phyloP scores from a whole-genome alignment of 345 rosid species.

The Brassica carinata region DNA sequence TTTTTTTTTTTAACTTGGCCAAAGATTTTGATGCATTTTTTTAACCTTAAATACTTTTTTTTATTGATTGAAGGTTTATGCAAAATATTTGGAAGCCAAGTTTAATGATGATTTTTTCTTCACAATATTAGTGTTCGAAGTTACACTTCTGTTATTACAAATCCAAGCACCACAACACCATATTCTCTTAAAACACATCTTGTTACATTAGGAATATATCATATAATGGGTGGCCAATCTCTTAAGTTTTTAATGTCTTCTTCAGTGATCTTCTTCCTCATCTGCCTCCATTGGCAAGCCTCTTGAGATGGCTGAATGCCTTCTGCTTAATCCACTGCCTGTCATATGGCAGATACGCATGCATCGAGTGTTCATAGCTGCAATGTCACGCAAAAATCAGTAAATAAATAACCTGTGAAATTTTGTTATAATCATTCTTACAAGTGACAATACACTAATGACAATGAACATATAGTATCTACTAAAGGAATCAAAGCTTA shows the following conservation, averaged over 20 bases:
- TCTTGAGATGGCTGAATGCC: conserved; percentile 74
- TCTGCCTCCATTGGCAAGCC: conserved; percentile 53
- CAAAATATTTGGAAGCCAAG: conserved; percentile 35
- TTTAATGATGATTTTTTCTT: conserved; percentile 2
- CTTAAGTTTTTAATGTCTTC: conserved; percentile 2
- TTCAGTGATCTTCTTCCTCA: conserved; percentile 8
- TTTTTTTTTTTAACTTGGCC: conserved; percentile 23
- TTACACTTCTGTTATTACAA: background rate
- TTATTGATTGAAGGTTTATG: conserved; percentile 36
- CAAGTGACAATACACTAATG: background rate
- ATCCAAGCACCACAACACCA: background rate
- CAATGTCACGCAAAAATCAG: background rate
- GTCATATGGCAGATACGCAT: conserved; percentile 83
- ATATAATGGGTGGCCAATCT: background rate
- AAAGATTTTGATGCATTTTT: conserved; percentile 35
- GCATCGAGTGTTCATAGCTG: conserved; percentile 70
- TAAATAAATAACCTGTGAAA: background rate
- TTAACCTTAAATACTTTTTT: conserved; percentile 17
- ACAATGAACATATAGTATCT: background rate
- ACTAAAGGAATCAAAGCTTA: too few relatives aligned
- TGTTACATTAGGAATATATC: background rate
- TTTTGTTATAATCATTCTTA: background rate
- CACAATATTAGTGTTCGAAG: background rate
- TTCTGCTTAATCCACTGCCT: conserved; percentile 87
- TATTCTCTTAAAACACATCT: background rate